A percentile compares a stretch with the other conserved stretches of the same genome.
These are phyloP conservation scores for Phylloporus sp. DNA, from an alignment of 768 basidiomycete genomes.

Conservation along the genomic window DNA sequence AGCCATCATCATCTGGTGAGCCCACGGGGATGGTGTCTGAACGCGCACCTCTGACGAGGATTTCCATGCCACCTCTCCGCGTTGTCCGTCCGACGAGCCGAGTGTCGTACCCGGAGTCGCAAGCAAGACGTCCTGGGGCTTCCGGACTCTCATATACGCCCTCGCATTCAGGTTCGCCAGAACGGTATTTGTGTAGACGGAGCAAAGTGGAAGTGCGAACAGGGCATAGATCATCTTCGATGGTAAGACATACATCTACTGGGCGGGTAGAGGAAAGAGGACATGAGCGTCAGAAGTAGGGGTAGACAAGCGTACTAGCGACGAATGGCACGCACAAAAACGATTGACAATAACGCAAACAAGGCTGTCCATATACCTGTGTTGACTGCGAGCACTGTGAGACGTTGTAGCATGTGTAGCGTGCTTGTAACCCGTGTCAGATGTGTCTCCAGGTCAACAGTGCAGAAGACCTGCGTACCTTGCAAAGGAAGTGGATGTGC, in stretches of 20 bases:
- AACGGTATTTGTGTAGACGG: not conserved
- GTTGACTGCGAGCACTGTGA: not conserved
- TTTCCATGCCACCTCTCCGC: not conserved
- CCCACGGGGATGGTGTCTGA: not conserved
- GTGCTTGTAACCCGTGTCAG: not conserved
- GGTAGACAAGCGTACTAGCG: not conserved
- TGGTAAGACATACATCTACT: not conserved
- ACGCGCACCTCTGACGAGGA: not conserved
- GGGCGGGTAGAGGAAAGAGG: not conserved
- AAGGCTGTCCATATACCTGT: slow-evolving; percentile 48
- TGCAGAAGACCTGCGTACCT: not conserved
- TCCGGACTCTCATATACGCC: not conserved
- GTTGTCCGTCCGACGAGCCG: not conserved
- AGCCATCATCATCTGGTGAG: not conserved
- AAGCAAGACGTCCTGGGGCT: slow-evolving; percentile 33
- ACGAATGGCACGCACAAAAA: not conserved
- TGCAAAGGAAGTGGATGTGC: not conserved
- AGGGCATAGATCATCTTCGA: not conserved
- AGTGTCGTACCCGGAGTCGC: not conserved
- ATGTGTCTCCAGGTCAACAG: not conserved
- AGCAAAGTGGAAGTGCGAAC: not conserved
- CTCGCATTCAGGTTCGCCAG: not conserved
- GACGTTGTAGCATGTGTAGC: not conserved
- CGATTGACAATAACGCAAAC: slow-evolving; percentile 32
- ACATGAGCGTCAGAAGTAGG: not conserved